Conservation (phyloP, 2,329 filamentous ascomycete genomes). For the Xylariomycetidae sp. region DNA sequence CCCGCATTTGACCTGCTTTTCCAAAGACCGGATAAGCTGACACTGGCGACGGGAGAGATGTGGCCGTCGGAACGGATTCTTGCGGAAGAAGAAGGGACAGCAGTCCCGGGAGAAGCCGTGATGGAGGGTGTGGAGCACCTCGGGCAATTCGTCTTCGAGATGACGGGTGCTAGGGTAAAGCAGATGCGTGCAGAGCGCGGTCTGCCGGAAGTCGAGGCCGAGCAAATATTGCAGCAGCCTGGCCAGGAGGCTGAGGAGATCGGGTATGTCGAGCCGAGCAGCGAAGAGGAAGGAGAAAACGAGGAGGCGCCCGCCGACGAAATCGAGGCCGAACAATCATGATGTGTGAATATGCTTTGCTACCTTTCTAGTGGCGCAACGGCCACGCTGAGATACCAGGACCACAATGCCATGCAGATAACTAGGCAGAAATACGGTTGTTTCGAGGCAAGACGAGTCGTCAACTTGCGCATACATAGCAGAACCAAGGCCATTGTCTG, state of each 20-base stretch:
- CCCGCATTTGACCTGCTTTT: constrained; percentile 79
- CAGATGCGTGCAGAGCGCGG: constrained; percentile 39
- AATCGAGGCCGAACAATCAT: constrained; percentile 9
- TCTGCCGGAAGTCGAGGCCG: not conserved
- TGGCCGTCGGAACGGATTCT: constrained; percentile 60
- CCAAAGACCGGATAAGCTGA: constrained; percentile 71
- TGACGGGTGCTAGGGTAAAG: constrained; percentile 63
- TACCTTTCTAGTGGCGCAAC: too few relatives aligned
- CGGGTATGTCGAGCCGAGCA: constrained; percentile 16
- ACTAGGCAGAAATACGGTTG: too few relatives aligned
- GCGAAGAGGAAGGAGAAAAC: constrained; percentile 20
- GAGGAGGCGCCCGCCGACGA: constrained; percentile 7
- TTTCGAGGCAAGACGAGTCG: too few relatives aligned
- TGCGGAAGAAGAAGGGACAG: constrained; percentile 38
- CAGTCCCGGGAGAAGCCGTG: constrained; percentile 51
- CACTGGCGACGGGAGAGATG: constrained; percentile 79
- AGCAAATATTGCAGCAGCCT: not conserved
- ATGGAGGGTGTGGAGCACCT: constrained; percentile 94
- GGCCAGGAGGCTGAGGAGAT: constrained; percentile 21
- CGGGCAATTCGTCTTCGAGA: constrained; percentile 93
- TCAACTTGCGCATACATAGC: too few relatives aligned
- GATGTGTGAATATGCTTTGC: too few relatives aligned
- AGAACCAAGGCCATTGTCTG: too few relatives aligned
- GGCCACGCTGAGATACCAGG: too few relatives aligned
- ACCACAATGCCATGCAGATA: too few relatives aligned